These are phyloP conservation scores for Candida succiphila DNA, from an alignment of 805 yeast species.

Conservation along the genomic window DNA sequence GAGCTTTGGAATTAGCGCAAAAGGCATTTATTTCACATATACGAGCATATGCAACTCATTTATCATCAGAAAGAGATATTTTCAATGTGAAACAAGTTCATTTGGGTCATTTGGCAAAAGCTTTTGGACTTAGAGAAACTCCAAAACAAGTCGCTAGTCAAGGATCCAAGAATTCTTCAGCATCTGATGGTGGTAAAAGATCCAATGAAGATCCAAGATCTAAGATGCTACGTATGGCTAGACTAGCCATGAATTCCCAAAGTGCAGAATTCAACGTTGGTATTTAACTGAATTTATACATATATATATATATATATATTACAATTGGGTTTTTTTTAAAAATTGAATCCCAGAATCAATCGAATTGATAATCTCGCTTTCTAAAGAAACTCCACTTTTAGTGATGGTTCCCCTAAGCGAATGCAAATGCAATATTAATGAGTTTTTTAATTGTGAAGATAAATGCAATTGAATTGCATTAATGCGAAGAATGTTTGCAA, in stretches of 20 bases:
- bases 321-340: neutral
- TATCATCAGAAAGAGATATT: constrained; percentile 63
- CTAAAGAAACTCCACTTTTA: no score
- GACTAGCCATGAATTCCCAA: constrained; percentile 50
- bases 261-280: constrained; percentile 66
- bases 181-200: constrained; percentile 23
- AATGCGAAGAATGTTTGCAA: no score
- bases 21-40: constrained; percentile 83
- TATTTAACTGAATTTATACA: neutral
- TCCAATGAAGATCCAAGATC: constrained; percentile 60
- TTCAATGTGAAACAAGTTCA: constrained; percentile 81
- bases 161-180: constrained; percentile 22
- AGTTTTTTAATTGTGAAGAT: no score
- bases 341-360: neutral
- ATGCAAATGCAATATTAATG: no score
- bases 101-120: constrained; percentile 91
- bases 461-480: no score
- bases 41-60: constrained; percentile 94
- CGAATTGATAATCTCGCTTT: no score
- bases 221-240: constrained; percentile 70
- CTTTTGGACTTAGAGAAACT: constrained; percentile 90
- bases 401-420: no score
- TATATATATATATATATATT: neutral
- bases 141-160: constrained; percentile 68
- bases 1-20: constrained; percentile 55